Conservation (phyloP, 441 rosid genomes). For the Mallotus japonicus region DNA sequence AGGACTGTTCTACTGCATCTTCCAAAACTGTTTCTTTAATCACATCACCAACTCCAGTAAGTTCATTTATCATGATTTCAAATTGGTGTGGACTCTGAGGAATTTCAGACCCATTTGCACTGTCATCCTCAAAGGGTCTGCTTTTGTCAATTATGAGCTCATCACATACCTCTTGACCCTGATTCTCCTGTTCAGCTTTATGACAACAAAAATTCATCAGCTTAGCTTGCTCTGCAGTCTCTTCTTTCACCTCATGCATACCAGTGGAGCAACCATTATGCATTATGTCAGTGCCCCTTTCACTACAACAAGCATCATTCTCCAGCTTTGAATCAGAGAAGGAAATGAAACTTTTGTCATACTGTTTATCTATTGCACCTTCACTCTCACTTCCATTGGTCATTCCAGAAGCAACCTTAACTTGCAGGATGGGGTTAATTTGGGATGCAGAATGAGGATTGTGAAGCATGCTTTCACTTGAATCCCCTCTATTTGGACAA, state of each 20-base stretch:
- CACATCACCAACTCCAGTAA: slow-evolving; percentile 21
- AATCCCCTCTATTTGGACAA: slow-evolving; percentile 22
- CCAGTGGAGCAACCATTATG: slow-evolving; percentile 22
- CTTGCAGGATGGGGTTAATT: slow-evolving; percentile 20
- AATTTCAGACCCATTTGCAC: slow-evolving; percentile 20
- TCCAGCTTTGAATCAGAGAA: slow-evolving; percentile 23
- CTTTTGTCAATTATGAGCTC: slow-evolving; percentile 23
- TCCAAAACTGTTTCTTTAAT: slow-evolving; percentile 15
- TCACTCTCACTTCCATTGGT: slow-evolving; percentile 23
- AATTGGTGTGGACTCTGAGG: slow-evolving; percentile 20
- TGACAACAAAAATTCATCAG: slow-evolving; percentile 24
- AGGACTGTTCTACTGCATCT: slow-evolving; percentile 22
- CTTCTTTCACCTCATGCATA: slow-evolving; percentile 18
- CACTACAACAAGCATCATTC: slow-evolving; percentile 27
- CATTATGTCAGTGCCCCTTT: slow-evolving; percentile 22
- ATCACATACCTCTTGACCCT: slow-evolving; percentile 26
- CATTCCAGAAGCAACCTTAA: slow-evolving; percentile 22
- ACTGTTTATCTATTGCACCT: slow-evolving; percentile 21
- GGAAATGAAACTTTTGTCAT: not conserved
- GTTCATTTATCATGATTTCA: slow-evolving; percentile 33
- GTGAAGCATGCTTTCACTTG: slow-evolving; percentile 28
- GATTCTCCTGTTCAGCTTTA: slow-evolving; percentile 32
- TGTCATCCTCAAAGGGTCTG: slow-evolving; percentile 23
- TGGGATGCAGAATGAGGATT: slow-evolving; percentile 25
- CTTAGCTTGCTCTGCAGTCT: slow-evolving; percentile 28